Conservation (phyloP, 2,329 filamentous ascomycete species). For the Pseudofabraea citricarpa region DNA sequence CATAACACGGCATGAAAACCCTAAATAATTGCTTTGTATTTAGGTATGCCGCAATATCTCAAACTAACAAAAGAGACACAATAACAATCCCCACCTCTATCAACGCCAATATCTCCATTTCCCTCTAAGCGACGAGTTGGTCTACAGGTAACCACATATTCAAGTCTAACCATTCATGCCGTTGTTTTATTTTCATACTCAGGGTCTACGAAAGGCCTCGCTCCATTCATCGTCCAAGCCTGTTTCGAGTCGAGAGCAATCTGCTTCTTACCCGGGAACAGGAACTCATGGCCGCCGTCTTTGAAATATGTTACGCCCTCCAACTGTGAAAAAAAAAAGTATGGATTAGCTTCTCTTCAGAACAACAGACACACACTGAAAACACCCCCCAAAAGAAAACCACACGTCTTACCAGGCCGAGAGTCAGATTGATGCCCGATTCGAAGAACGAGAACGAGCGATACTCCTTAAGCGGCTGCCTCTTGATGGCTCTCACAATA, state of each 20-base stretch:
- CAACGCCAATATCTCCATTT: too few relatives aligned
- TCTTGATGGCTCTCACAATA: slow-evolving; percentile 35
- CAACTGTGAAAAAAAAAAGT: not conserved
- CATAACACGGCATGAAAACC: too few relatives aligned
- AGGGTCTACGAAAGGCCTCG: not conserved
- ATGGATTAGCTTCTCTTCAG: slow-evolving; percentile 1
- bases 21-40: too few relatives aligned
- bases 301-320: slow-evolving; percentile 11
- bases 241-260: not conserved
- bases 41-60: too few relatives aligned
- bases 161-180: too few relatives aligned
- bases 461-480: slow-evolving; percentile 24
- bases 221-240: not conserved
- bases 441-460: slow-evolving; percentile 27
- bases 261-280: slow-evolving; percentile 8
- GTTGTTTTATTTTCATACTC: too few relatives aligned
- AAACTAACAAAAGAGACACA: too few relatives aligned
- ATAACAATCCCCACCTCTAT: too few relatives aligned
- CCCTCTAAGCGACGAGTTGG: too few relatives aligned
- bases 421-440: slow-evolving; percentile 32
- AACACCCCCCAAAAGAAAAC: not conserved
- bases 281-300: slow-evolving; percentile 10
- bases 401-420: slow-evolving; percentile 23
- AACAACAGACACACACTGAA: not conserved
- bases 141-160: too few relatives aligned